Percentiles rank a stretch among this genome's conserved stretches.
These are phyloP conservation scores for Coemansia sp. DNA, from an alignment of 192 early-diverging fungal species.

Conservation along the genomic window DNA sequence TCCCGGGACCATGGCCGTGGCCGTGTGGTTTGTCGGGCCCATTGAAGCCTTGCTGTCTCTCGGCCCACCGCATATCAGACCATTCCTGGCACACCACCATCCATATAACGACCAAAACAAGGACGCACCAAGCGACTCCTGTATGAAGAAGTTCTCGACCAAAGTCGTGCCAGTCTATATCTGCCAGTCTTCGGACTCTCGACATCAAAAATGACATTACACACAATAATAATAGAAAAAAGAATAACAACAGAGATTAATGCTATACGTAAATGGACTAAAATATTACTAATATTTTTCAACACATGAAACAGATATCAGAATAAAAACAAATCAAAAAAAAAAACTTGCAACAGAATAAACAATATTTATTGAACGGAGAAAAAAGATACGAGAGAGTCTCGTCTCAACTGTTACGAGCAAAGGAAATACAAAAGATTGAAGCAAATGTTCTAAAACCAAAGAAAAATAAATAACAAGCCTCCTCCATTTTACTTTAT, in stretches of 20 bases:
- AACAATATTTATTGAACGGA: no score
- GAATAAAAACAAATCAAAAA: no score
- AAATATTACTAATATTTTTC: no score
- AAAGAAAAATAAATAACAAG: not conserved
- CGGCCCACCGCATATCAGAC: slow-evolving; percentile 50
- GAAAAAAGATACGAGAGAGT: no score
- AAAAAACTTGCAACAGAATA: no score
- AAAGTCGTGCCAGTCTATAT: slow-evolving; percentile 3
- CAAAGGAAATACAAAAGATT: not conserved
- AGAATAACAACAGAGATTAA: not conserved
- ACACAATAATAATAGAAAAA: not conserved
- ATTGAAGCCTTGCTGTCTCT: not conserved
- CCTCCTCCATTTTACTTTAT: not conserved
- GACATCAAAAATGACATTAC: not conserved
- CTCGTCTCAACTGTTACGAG: no score
- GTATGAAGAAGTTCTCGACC: slow-evolving; percentile 22
- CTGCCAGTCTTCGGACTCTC: not conserved
- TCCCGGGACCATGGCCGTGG: not conserved
- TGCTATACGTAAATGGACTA: no score
- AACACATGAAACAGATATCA: no score
- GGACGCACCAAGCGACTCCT: slow-evolving; percentile 1
- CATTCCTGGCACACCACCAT: slow-evolving; percentile 48
- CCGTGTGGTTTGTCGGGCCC: not conserved
- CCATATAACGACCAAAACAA: slow-evolving; percentile 27
- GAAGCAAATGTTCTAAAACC: not conserved